phyloP scores from a whole-genome alignment of 176 grass and related monocot species.

The Chloris gayana region DNA sequence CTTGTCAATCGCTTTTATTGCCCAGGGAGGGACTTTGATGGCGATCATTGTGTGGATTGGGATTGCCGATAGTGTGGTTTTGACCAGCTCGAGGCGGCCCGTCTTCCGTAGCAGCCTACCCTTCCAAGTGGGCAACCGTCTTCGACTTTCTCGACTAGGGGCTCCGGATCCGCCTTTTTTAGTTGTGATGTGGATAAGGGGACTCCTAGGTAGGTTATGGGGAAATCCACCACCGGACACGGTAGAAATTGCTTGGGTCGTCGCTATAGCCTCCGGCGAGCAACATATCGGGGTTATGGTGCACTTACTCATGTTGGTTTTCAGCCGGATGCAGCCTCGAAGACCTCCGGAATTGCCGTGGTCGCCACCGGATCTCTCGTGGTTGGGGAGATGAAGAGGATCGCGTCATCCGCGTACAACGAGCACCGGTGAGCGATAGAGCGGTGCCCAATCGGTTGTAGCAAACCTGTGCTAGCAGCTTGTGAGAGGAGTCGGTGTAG shows the following conservation, averaged over 20 bases:
- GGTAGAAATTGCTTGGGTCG: not conserved
- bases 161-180: not conserved
- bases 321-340: too few relatives aligned
- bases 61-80: not conserved
- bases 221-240: not conserved
- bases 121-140: too few relatives aligned
- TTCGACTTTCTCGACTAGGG: not conserved
- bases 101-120: not conserved
- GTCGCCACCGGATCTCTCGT: not conserved
- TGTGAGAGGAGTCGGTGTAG: not conserved
- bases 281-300: not conserved
- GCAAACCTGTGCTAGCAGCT: fast-evolving
- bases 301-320: not conserved
- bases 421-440: too few relatives aligned
- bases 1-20: not conserved
- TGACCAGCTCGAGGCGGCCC: not conserved
- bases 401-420: not conserved
- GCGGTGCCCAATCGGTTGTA: too few relatives aligned
- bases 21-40: not conserved
- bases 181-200: not conserved
- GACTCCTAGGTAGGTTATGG: not conserved
- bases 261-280: not conserved
- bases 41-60: not conserved
- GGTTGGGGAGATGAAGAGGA: not conserved
- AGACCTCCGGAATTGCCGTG: not conserved